A percentile compares a stretch with the other conserved stretches of the same genome.
These are phyloP conservation scores for Achlya hypogyna DNA, from an alignment of 352 stramenopile genomes.

Conservation along the genomic window DNA sequence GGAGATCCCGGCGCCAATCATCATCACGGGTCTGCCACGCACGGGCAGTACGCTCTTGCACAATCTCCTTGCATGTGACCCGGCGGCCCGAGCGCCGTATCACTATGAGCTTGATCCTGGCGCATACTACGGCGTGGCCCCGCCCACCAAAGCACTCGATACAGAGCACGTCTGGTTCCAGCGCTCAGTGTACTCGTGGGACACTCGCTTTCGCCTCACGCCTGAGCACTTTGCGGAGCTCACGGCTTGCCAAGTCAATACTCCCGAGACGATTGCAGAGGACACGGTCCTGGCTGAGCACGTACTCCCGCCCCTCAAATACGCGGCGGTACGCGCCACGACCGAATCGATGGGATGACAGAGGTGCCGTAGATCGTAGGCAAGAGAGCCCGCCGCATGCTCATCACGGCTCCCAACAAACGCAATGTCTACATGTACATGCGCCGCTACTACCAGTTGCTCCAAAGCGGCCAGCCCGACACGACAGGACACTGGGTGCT, in stretches of 20 bases:
- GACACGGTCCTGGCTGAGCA: constrained; percentile 4
- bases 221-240: constrained; percentile 8
- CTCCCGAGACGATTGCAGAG: constrained; percentile 1
- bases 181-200: constrained; percentile 3
- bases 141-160: neutral
- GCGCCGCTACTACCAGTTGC: constrained; percentile 12
- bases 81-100: constrained; percentile 12
- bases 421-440: constrained; percentile 16
- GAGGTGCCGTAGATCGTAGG: neutral
- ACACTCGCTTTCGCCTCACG: neutral
- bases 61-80: constrained; percentile 29
- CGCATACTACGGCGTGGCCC: neutral
- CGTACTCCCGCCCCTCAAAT: neutral
- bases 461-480: neutral
- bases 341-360: neutral
- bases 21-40: constrained; percentile 35
- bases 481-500: constrained; percentile 2
- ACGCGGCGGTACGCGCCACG: neutral
- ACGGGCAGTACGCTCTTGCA: constrained; percentile 39
- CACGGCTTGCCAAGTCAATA: constrained; percentile 3
- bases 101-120: constrained; percentile 10
- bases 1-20: constrained; percentile 24
- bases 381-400: neutral
- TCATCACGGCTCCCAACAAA: constrained; percentile 1
- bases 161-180: constrained; percentile 7